phyloP scores from a whole-genome alignment of 495 filamentous ascomycete species.

The Friedmanniomyces endolithicus region DNA sequence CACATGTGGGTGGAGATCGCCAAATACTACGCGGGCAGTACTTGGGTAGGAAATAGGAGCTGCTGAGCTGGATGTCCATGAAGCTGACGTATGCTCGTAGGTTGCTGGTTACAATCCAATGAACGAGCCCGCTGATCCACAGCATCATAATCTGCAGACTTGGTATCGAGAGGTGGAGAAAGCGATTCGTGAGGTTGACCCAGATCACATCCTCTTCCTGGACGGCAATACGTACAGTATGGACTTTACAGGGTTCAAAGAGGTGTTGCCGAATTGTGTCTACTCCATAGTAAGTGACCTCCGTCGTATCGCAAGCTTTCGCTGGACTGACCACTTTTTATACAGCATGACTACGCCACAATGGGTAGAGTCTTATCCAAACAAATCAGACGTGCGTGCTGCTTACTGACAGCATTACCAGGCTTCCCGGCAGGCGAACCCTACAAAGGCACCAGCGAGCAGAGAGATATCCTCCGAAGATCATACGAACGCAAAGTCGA shows the following conservation, averaged over 20 bases:
- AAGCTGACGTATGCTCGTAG: conserved; percentile 13
- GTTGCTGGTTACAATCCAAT: conserved; percentile 56
- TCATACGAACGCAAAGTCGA: conserved; percentile 44
- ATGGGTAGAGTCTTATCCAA: conserved; percentile 30
- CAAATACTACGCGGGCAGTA: conserved; percentile 42
- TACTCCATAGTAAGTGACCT: conserved; percentile 37
- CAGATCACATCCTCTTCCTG: conserved; percentile 50
- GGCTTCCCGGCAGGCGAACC: conserved; percentile 41
- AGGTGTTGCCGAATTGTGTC: conserved; percentile 38
- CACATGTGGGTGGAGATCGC: conserved; percentile 51
- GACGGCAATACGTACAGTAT: conserved; percentile 57
- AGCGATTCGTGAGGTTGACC: conserved; percentile 46
- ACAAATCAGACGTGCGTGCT: not conserved
- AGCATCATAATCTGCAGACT: conserved; percentile 40
- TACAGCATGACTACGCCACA: conserved; percentile 43
- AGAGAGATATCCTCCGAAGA: conserved; percentile 38
- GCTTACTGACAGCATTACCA: conserved; percentile 13
- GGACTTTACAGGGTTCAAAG: conserved; percentile 37
- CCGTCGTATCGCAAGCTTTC: no score
- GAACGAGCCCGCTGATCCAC: conserved; percentile 51
- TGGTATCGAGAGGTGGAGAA: conserved; percentile 48
- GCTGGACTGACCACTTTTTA: no score
- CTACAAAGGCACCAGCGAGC: conserved; percentile 40
- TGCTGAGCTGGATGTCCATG: not conserved
- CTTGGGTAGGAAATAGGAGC: conserved; percentile 18